Base-by-base conservation (phyloP, 306 rosid species). In the Trichosanthes truncata region DNA sequence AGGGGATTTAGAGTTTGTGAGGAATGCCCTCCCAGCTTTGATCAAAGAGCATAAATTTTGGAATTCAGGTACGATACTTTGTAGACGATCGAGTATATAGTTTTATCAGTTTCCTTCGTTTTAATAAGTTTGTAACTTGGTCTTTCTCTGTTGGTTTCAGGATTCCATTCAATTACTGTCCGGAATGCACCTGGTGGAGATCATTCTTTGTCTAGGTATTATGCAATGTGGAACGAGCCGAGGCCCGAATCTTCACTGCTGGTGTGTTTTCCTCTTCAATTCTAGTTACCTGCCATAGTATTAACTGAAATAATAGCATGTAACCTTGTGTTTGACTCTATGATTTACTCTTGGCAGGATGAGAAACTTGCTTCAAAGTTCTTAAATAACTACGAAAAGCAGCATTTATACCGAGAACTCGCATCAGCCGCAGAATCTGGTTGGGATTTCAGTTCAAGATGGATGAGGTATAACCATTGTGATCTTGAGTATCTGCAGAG, bases 401-500 rank as follows among this genome's bases (percentile, higher is more conserved):
- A 85, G 61, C 83, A 78, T 3, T 87, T 92, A 81, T 95, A 89
- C 88, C 90, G 80, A n/a, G 94, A 91, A 46, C 66, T 92, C 51
- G 93, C 99, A 4, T 88, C 99, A 36, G 57, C 95, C 23, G 96
- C 93, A 6, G 99, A 95, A 85, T 88, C 97, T 4, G 97, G 99
- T 83, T 93, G 97, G 97, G 97, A 95, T 80, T 95, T 95, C 81
- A 93, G 97, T 89, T 77, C 97, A 69, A 86, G 99, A 87, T 95
- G 97, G 97, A 88, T 94, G 95, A 91, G 92, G 97, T 94, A 68
- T 12, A 84, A 67, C 77, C 52, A 43, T 79, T 57, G 25, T 45
- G 62, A n/a, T 80, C 41, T 56, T 9, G 7, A 55, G 36, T 23
- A 20, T 52, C 61, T 38, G 35, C 21, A 26, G 67, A 52, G 48